A percentile compares a stretch with the other conserved stretches of the same genome.
These are phyloP conservation scores for Chenopodium berlandieri DNA, from an alignment of 148 eudicot species.

Conservation along the genomic window DNA sequence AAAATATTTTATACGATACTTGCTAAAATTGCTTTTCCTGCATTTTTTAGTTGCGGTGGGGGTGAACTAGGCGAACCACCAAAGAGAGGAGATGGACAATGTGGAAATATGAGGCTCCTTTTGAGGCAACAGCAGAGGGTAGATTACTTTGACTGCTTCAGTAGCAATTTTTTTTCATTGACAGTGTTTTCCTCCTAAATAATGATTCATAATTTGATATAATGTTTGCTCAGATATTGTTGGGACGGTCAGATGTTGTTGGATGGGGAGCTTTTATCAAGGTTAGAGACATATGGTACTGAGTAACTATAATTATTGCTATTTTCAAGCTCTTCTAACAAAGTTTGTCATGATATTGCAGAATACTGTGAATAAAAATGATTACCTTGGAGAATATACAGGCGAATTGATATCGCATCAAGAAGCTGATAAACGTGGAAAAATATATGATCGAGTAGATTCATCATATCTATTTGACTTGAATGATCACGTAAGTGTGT, in stretches of 20 bases:
- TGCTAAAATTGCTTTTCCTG: not conserved
- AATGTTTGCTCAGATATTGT: conserved; percentile 50
- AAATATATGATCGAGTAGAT: conserved; percentile 81
- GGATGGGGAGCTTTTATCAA: conserved; percentile 98
- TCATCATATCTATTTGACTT: conserved; percentile 94
- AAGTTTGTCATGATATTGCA: conserved; percentile 33
- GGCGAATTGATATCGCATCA: conserved; percentile 80
- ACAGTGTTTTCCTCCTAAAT: conserved; percentile 6
- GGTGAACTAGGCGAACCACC: conserved; percentile 79
- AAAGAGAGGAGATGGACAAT: conserved; percentile 78
- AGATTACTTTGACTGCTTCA: conserved; percentile 12
- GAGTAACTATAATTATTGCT: conserved; percentile 8
- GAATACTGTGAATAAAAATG: conserved; percentile 77
- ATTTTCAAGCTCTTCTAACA: conserved; percentile 14
- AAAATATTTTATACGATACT: not conserved
- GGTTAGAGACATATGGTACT: conserved; percentile 38
- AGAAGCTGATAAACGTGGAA: conserved; percentile 98
- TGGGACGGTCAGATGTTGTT: conserved; percentile 81
- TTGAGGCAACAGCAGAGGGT: conserved; percentile 86
- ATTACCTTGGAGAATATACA: conserved; percentile 85
- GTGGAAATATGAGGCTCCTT: conserved; percentile 93
- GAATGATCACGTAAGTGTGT: conserved; percentile 73
- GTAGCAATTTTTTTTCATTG: conserved; percentile 2
- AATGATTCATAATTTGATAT: not conserved
- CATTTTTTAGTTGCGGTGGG: conserved; percentile 67